Conservation (phyloP, 495 filamentous ascomycete genomes). For the Pyrenopolyporus hunteri region DNA sequence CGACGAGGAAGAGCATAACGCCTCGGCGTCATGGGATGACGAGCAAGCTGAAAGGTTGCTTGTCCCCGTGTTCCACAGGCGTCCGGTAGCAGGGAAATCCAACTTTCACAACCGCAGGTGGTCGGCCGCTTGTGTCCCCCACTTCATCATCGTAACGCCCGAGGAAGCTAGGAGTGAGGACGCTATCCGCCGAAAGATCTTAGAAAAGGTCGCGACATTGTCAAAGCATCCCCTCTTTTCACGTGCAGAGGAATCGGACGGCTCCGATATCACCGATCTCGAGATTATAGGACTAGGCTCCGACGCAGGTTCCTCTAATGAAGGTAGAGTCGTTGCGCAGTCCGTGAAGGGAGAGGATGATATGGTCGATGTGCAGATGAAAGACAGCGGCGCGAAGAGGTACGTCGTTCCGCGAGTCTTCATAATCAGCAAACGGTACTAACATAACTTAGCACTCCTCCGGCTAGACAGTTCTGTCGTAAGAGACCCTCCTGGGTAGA, state of each 20-base stretch:
- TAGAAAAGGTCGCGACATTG: constrained; percentile 55
- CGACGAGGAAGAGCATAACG: constrained; percentile 63
- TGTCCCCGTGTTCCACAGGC: constrained; percentile 78
- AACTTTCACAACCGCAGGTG: constrained; percentile 33
- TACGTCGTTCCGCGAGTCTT: too few species aligned
- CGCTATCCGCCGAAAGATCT: constrained; percentile 56
- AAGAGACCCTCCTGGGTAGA: constrained; percentile 54
- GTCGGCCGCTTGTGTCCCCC: constrained; percentile 45
- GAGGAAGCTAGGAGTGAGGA: constrained; percentile 58
- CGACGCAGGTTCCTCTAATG: constrained; percentile 72
- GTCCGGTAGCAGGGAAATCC: constrained; percentile 18
- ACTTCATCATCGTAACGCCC: constrained; percentile 58
- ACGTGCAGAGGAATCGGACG: constrained; percentile 52
- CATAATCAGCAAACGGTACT: neutral
- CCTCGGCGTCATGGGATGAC: constrained; percentile 61
- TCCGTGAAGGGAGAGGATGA: constrained; percentile 91
- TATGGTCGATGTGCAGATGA: constrained; percentile 89
- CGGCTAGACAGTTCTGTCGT: constrained; percentile 25
- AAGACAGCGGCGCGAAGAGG: constrained; percentile 51
- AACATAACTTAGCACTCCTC: constrained; percentile 7
- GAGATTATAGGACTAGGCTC: constrained; percentile 78
- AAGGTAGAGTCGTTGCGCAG: constrained; percentile 70
- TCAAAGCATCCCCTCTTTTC: constrained; percentile 52
- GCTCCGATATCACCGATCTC: constrained; percentile 63
- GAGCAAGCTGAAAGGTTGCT: constrained; percentile 72